These are phyloP conservation scores for Fallopia convolvulus DNA, from an alignment of 148 eudicot genomes.

Conservation along the genomic window DNA sequence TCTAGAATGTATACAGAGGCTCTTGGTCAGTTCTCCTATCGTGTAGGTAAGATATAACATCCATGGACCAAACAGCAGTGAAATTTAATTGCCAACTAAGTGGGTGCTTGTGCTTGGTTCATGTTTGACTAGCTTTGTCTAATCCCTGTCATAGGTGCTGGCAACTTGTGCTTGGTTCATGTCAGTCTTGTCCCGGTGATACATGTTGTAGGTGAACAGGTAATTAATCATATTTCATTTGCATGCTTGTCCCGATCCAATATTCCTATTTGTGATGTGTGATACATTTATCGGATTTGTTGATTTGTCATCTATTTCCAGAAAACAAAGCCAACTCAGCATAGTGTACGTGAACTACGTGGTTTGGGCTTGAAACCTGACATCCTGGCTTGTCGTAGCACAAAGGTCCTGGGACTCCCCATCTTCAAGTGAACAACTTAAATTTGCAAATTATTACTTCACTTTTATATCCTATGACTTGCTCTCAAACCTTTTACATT, in stretches of 20 bases:
- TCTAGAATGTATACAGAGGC: constrained; percentile 98
- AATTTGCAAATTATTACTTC: neutral
- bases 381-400: constrained; percentile 93
- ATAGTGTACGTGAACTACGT: constrained; percentile 87
- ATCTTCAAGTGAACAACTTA: constrained; percentile 10
- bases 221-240: constrained; percentile 16
- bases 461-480: neutral
- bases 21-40: constrained; percentile 84
- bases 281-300: neutral
- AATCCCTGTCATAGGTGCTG: constrained; percentile 44
- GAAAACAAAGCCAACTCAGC: constrained; percentile 99
- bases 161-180: constrained; percentile 90
- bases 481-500: constrained; percentile 5
- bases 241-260: neutral
- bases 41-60: constrained; percentile 59
- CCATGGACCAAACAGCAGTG: neutral
- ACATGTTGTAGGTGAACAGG: constrained; percentile 96
- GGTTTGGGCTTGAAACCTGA: constrained; percentile 79
- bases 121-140: neutral
- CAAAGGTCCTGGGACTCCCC: constrained; percentile 33
- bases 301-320: constrained; percentile 22
- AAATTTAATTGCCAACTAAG: neutral
- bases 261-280: neutral
- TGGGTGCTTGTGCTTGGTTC: too few relatives aligned
- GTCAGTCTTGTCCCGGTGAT: constrained; percentile 96